Percentiles rank a stretch among this genome's conserved stretches.
phyloP scores from a whole-genome alignment of 2,329 filamentous ascomycete species.

The Dryadomyces sulphureus region DNA sequence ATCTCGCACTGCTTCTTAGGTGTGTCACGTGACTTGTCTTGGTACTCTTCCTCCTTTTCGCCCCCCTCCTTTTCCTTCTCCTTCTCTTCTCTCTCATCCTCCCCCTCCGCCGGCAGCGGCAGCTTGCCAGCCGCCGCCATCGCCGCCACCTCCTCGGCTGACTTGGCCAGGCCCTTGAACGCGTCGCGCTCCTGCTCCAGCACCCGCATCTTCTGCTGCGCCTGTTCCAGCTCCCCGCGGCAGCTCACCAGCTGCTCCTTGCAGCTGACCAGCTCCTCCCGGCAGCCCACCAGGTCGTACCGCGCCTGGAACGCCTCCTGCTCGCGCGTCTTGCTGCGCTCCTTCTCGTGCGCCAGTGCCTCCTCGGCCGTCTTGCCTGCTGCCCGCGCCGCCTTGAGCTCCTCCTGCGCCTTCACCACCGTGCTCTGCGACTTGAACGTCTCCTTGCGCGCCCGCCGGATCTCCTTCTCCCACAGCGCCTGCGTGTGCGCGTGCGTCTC shows the following conservation, averaged over 20 bases:
- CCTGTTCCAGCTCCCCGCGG: constrained; percentile 51
- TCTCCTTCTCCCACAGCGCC: constrained; percentile 59
- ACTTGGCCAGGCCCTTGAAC: constrained; percentile 55
- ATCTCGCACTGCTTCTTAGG: constrained; percentile 32
- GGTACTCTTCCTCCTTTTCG: background rate
- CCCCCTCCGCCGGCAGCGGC: constrained; percentile 39
- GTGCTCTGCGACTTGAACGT: constrained; percentile 59
- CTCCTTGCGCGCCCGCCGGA: constrained; percentile 54
- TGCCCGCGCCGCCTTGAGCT: constrained; percentile 47
- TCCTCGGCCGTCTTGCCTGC: constrained; percentile 41
- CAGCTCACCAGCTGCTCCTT: constrained; percentile 45
- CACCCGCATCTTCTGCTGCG: constrained; percentile 46
- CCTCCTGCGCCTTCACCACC: constrained; percentile 58
- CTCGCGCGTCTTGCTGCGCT: constrained; percentile 44
- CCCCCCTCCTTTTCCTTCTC: constrained; percentile 35
- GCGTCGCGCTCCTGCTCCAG: constrained; percentile 63
- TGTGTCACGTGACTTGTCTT: constrained; percentile 26
- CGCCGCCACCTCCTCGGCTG: constrained; percentile 53
- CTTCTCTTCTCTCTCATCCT: constrained; percentile 29
- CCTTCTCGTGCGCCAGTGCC: constrained; percentile 46
- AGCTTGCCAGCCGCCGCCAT: constrained; percentile 59
- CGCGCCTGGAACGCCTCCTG: constrained; percentile 55
- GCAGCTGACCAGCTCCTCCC: constrained; percentile 57
- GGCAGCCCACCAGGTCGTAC: constrained; percentile 47
- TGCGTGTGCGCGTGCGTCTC: constrained; percentile 54